Evolutionary conservation across 176 grass and related monocot genomes (phyloP), one percentile per base, ranked within the genome.

Genomic region (Avena eriantha): DNA sequence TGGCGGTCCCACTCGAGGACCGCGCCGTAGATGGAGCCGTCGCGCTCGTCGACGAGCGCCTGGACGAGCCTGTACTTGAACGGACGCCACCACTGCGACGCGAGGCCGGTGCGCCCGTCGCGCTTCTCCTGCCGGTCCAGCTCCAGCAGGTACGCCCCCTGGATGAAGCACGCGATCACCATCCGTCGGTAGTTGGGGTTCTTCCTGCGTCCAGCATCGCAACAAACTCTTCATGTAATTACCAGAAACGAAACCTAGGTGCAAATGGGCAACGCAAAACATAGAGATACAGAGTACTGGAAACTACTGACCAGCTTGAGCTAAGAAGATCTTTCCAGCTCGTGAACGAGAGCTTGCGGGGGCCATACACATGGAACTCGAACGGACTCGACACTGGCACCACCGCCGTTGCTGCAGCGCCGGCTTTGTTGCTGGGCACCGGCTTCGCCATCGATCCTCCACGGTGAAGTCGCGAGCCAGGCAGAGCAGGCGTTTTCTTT

Each of bases 91-190:
- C 95, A 98, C 31, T 87, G 88, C 72, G 89, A 83, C 41, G 95
- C 95, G 7, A 98, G 91, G 49, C 80, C 68, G 10, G 70, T 84
- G 70, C 78, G 88, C 55, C 81, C 83, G 15, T 87, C 84, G 60
- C 86, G 83, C 79, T 89, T 86, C 80, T 92, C 93, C 88, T 95
- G 95, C 53, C 93, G 78, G 88, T 98, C 95, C n/a, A 98, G 88
- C 86, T 98, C 95, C 18, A 95, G 87, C 60, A 93, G 80, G 87
- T 98, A 98, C 12, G 84, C 93, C 0, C 87, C 89, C 84, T 98
- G 93, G 83, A 98, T 88, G 87, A 98, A 93, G 83, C 95, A 93
- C 70, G 93, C 95, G 51, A 98, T 90, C 77, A 90, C 95, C 84
- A 92, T 93, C 1, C 93, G 86, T 55, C 85, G 79, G 83, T 98